phyloP scores from a whole-genome alignment of 768 basidiomycete species.

The Mycena kentingensis region DNA sequence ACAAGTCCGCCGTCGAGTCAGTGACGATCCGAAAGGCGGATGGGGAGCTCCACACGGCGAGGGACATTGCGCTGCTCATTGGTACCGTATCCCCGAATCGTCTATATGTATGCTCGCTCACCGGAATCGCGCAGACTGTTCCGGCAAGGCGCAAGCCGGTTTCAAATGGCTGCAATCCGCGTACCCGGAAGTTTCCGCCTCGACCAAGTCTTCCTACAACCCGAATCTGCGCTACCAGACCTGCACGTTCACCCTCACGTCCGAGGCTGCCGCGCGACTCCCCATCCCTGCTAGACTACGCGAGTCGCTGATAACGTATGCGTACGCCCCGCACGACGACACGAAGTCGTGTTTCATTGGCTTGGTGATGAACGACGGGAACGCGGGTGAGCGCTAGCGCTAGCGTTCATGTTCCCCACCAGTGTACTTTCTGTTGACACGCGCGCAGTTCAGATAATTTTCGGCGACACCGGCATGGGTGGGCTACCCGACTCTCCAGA shows the following conservation, averaged over 20 bases:
- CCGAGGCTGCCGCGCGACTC: background rate
- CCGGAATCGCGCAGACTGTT: too few species aligned
- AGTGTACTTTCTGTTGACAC: background rate
- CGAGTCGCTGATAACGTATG: background rate
- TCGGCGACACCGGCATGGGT: background rate
- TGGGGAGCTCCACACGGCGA: constrained; percentile 5
- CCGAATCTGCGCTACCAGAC: background rate
- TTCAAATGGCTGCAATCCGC: background rate
- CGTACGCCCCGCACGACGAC: background rate
- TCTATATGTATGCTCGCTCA: too few species aligned
- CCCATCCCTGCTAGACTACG: background rate
- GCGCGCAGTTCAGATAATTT: background rate
- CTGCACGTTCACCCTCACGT: background rate
- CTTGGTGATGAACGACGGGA: background rate
- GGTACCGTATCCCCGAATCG: too few species aligned
- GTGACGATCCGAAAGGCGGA: constrained; percentile 15
- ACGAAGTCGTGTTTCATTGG: background rate
- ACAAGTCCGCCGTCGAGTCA: constrained; percentile 1
- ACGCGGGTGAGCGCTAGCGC: too few species aligned
- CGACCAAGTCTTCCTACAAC: background rate
- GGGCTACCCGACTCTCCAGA: background rate
- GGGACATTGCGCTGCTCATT: constrained; percentile 12
- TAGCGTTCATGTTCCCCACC: background rate
- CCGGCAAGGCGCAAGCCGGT: background rate
- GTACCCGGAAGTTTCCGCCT: background rate